Base-by-base conservation (phyloP, 2,329 filamentous ascomycete species). In the Pyricularia sp. region DNA sequence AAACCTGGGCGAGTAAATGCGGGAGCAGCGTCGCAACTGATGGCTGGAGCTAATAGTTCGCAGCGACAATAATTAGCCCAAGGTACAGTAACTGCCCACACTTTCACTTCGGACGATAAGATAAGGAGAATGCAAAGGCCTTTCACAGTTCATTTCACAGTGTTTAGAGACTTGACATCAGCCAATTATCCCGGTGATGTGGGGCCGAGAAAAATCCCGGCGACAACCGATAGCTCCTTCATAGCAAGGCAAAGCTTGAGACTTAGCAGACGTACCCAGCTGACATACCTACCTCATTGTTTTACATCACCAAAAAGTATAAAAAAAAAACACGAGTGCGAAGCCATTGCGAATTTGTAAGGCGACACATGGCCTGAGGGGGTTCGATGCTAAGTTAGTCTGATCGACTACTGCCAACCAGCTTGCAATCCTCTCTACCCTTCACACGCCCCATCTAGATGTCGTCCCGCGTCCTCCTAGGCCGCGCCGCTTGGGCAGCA, bases 401-500 rank as follows among this genome's bases (percentile, higher is more conserved):
- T 24, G 53, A 55, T 55, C 24, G 40, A 59, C 22, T 28, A 65
- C 64, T 65, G 64, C 62, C 49, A 59, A 24, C 8, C n/a, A 19
- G n/a, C 63, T 65, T 35, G 63, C 62, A 44, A 49, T 31, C 35
- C 53, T 49, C 19, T n/a, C 49, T 57, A 13, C 30, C 31, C 24
- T 55, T 44, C 40, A 26, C n/a, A 53, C 59, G 60, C 53, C 13
- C 63, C 67, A 71, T 73, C 73, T 79, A 78, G 71, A 86, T 88
- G 85, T 85, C 84, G 74, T 80, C 81, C 74, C 78, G 79, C 75
- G 75, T 79, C 66, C 74, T 86, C 69, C 76, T 78, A 70, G 72
- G 76, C 70, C 81, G 84, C 74, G 83, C 83, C 76, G 81, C 80
- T 72, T 75, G 78, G 69, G 79, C 80, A 71, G 80, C 79, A 69